Evolutionary conservation across 352 stramenopile genomes (phyloP).

Genomic region (Globisporangium spinosum): DNA sequence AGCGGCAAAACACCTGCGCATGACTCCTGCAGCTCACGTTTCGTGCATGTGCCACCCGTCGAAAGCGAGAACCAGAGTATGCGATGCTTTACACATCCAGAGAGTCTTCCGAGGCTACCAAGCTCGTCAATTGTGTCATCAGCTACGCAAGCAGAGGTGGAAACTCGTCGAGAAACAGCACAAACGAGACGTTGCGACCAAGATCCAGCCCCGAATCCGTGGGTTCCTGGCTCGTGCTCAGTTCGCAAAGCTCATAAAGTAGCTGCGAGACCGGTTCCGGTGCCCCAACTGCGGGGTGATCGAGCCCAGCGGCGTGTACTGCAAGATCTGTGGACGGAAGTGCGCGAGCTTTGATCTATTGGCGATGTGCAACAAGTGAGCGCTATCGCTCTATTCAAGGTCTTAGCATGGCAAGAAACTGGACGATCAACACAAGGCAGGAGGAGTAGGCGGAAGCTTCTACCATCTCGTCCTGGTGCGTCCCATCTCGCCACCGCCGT

Average conservation of each 20-base stretch:
- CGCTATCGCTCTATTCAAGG: neutral
- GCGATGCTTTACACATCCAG: constrained; percentile 17
- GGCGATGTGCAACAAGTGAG: neutral
- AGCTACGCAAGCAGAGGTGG: neutral
- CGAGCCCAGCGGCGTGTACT: constrained; percentile 56
- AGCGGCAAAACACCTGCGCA: neutral
- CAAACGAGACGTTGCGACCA: constrained; percentile 15
- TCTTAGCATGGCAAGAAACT: neutral
- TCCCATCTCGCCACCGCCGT: neutral
- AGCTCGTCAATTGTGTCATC: neutral
- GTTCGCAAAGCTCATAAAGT: constrained; percentile 22
- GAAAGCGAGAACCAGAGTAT: neutral
- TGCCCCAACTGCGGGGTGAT: constrained; percentile 57
- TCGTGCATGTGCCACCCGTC: neutral
- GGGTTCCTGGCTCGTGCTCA: constrained; percentile 23
- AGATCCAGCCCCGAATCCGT: constrained; percentile 28
- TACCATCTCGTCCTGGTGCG: neutral
- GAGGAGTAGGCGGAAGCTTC: too few species aligned
- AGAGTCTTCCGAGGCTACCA: constrained; percentile 12
- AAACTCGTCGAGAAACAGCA: neutral
- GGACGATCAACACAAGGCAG: neutral
- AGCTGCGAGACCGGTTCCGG: constrained; percentile 44
- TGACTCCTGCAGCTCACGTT: constrained; percentile 18
- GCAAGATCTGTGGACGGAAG: constrained; percentile 58
- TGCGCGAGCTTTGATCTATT: constrained; percentile 31